A percentile compares a stretch with the other conserved stretches of the same genome.
phyloP scores from a whole-genome alignment of 331 rosid species.

The Quercus phellos region DNA sequence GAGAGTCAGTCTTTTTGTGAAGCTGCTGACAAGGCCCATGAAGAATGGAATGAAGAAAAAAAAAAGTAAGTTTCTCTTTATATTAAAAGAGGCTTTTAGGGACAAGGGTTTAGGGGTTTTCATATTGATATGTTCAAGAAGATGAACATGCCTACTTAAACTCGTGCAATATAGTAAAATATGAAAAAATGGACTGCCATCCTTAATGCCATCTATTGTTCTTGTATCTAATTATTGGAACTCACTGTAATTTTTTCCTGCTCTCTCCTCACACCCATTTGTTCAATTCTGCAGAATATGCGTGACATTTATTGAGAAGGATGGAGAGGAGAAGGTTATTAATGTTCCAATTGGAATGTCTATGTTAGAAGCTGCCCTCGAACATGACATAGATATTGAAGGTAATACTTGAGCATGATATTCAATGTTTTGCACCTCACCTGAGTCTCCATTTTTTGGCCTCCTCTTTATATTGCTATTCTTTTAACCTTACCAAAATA shows the following conservation, averaged over 20 bases:
- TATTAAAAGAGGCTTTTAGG: background rate
- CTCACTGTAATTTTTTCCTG: background rate
- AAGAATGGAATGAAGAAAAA: slow-evolving; percentile 31
- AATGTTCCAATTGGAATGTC: slow-evolving; percentile 80
- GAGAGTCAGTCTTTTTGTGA: slow-evolving; percentile 35
- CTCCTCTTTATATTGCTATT: background rate
- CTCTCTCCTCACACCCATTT: background rate
- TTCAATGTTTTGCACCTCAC: background rate
- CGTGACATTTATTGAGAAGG: slow-evolving; percentile 79
- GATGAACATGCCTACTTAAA: too few species aligned
- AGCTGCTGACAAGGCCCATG: slow-evolving; percentile 25
- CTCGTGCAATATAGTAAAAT: too few species aligned
- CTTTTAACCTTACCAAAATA: too few species aligned
- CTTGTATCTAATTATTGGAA: background rate
- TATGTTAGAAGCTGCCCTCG: slow-evolving; percentile 89
- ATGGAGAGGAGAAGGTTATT: slow-evolving; percentile 64
- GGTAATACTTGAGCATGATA: slow-evolving; percentile 33
- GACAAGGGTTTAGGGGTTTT: too few species aligned
- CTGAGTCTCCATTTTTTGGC: background rate
- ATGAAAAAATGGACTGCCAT: too few species aligned
- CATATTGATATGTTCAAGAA: background rate
- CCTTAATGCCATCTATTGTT: background rate
- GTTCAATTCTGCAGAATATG: slow-evolving; percentile 63
- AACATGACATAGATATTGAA: slow-evolving; percentile 83
- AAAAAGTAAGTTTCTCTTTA: slow-evolving; percentile 43